Percentiles rank a stretch among this genome's conserved stretches.
Evolutionary conservation across 352 stramenopile species (phyloP).

Genomic region (Phytopythium helicoides): DNA sequence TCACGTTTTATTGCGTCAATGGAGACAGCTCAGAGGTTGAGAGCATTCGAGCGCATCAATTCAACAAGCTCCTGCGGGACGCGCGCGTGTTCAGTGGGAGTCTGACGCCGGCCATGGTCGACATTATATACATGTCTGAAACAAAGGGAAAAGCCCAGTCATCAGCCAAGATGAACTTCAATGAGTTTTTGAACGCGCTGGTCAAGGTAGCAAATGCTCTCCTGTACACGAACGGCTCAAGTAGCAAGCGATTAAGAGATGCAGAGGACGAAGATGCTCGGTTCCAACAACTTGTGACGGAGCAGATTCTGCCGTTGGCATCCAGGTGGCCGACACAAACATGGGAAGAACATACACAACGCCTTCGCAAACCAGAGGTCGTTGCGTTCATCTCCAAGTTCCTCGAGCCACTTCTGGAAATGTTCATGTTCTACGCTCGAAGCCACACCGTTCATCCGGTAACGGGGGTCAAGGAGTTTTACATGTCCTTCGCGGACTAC

Average conservation of each 20-base stretch:
- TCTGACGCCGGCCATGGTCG: constrained; percentile 66
- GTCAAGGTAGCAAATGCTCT: constrained; percentile 50
- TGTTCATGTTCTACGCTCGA: constrained; percentile 80
- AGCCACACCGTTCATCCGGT: constrained; percentile 35
- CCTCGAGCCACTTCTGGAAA: constrained; percentile 57
- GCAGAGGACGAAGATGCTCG: constrained; percentile 46
- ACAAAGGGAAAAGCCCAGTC: constrained; percentile 60
- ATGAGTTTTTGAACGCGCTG: constrained; percentile 78
- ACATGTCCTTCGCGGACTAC: constrained; percentile 69
- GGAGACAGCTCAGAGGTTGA: constrained; percentile 73
- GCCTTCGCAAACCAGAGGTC: constrained; percentile 45
- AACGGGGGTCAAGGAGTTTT: constrained; percentile 53
- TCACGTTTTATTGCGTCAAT: constrained; percentile 81
- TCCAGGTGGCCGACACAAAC: constrained; percentile 48
- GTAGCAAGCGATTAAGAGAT: constrained; percentile 31
- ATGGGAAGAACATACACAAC: constrained; percentile 52
- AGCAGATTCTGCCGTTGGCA: constrained; percentile 57
- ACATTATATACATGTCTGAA: constrained; percentile 81
- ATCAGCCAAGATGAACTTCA: constrained; percentile 71
- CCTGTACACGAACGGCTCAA: constrained; percentile 21
- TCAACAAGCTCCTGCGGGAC: constrained; percentile 67
- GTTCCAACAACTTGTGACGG: constrained; percentile 54
- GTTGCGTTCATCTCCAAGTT: constrained; percentile 67
- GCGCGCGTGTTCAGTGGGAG: constrained; percentile 40
- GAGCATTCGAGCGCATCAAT: constrained; percentile 70